Percentiles rank a stretch among this genome's conserved stretches.
phyloP scores from a whole-genome alignment of 805 yeast genomes.

The Yarrowia divulgata region DNA sequence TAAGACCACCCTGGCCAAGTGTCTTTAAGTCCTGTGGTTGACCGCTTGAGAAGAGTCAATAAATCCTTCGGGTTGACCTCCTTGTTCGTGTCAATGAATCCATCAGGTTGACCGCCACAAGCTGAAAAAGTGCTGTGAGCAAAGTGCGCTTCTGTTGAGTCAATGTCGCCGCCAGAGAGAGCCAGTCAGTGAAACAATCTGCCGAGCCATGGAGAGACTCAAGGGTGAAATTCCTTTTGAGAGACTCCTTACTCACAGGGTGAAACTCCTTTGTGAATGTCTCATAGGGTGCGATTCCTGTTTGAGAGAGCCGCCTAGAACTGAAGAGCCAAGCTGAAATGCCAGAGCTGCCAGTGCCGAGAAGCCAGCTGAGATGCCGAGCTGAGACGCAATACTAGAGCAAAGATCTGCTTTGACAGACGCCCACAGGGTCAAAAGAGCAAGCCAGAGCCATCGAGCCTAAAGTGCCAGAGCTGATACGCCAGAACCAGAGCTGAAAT shows the following conservation, averaged over 20 bases:
- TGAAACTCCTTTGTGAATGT: not conserved
- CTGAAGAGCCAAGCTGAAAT: conserved; percentile 1
- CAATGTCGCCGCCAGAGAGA: no score
- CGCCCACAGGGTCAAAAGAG: not conserved
- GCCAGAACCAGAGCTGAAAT: not conserved
- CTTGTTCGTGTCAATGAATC: conserved; percentile 1
- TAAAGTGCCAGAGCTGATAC: not conserved
- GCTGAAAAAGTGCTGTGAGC: conserved; percentile 1
- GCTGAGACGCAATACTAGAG: conserved; percentile 7
- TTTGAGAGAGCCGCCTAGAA: not conserved
- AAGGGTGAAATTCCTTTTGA: conserved; percentile 7
- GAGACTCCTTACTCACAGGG: conserved; percentile 2
- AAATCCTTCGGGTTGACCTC: conserved; percentile 7
- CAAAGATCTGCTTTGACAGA: conserved; percentile 7
- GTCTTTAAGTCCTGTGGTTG: not conserved
- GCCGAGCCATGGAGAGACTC: conserved; percentile 1
- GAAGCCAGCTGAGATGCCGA: not conserved
- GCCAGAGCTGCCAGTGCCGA: conserved; percentile 1
- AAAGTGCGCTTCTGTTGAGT: not conserved
- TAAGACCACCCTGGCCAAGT: not conserved
- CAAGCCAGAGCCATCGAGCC: not conserved
- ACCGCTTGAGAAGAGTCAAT: conserved; percentile 8
- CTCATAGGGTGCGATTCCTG: not conserved
- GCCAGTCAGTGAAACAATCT: not conserved
- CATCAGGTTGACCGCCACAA: conserved; percentile 2